Conservation (phyloP, 2,329 filamentous ascomycete species). For the Didymella arachidicola region DNA sequence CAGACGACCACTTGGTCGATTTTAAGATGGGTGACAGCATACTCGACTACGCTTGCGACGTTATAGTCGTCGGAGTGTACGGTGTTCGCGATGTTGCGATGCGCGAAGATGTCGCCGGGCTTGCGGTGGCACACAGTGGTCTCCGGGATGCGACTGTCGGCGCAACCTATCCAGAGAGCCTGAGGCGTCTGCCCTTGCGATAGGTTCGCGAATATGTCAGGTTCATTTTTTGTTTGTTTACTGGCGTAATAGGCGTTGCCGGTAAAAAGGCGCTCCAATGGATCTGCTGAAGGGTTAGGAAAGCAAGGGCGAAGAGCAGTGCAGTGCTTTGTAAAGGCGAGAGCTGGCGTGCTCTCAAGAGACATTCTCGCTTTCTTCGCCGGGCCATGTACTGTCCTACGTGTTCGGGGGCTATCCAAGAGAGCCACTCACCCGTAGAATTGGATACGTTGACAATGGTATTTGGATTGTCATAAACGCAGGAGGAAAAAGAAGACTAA, state of each 20-base stretch:
- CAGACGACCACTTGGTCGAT: constrained; percentile 47
- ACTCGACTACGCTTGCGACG: constrained; percentile 78
- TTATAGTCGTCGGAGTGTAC: constrained; percentile 78
- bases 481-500: neutral
- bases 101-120: constrained; percentile 85
- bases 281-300: constrained; percentile 52
- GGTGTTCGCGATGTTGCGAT: constrained; percentile 91
- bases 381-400: neutral
- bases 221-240: constrained; percentile 70
- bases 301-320: too few species aligned
- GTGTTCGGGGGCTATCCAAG: neutral
- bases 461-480: neutral
- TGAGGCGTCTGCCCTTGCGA: constrained; percentile 71
- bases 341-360: neutral
- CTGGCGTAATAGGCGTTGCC: constrained; percentile 76
- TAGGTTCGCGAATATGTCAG: constrained; percentile 73
- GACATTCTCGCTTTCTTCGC: neutral
- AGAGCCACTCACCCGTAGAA: neutral
- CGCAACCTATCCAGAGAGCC: constrained; percentile 85
- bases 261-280: constrained; percentile 68
- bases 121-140: constrained; percentile 80
- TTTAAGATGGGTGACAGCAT: constrained; percentile 72
- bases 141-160: constrained; percentile 84
- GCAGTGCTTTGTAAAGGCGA: neutral
- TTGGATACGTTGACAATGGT: neutral